Percentiles rank a stretch among this genome's conserved stretches.
phyloP scores from a whole-genome alignment of 1,284 basidiomycete genomes.

The Trametes versicolor region DNA sequence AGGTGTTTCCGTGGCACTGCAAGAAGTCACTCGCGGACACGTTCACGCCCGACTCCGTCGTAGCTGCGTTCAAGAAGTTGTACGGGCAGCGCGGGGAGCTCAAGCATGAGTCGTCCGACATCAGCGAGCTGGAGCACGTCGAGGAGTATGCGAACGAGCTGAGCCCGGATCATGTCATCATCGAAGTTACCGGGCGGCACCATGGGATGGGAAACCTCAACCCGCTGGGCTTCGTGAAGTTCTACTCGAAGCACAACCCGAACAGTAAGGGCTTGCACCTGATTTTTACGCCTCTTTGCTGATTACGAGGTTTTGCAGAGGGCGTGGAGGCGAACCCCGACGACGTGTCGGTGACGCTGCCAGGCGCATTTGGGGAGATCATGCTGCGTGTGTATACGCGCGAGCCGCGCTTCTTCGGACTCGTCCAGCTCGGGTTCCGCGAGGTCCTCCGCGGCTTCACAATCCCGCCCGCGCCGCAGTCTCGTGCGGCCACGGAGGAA shows the following conservation, averaged over 20 bases:
- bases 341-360: conserved; percentile 71
- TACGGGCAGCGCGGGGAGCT: conserved; percentile 21
- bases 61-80: conserved; percentile 21
- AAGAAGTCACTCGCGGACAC: conserved; percentile 60
- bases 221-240: conserved; percentile 72
- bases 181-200: conserved; percentile 70
- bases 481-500: conserved; percentile 1
- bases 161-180: conserved; percentile 63
- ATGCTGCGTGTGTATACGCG: conserved; percentile 74
- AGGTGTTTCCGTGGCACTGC: conserved; percentile 62
- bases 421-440: conserved; percentile 76
- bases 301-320: conserved; percentile 43
- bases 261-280: conserved; percentile 55
- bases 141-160: conserved; percentile 48
- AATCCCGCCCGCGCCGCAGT: conserved; percentile 21
- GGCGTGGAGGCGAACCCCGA: conserved; percentile 57
- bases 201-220: conserved; percentile 79
- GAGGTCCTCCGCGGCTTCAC: conserved; percentile 51
- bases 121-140: conserved; percentile 35
- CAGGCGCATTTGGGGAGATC: conserved; percentile 69
- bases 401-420: conserved; percentile 58
- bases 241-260: conserved; percentile 76
- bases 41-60: conserved; percentile 42
- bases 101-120: conserved; percentile 26
- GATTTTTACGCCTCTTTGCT: not conserved